phyloP scores from a whole-genome alignment of 202 grass and related monocot species.

The Carex sylvatica region DNA sequence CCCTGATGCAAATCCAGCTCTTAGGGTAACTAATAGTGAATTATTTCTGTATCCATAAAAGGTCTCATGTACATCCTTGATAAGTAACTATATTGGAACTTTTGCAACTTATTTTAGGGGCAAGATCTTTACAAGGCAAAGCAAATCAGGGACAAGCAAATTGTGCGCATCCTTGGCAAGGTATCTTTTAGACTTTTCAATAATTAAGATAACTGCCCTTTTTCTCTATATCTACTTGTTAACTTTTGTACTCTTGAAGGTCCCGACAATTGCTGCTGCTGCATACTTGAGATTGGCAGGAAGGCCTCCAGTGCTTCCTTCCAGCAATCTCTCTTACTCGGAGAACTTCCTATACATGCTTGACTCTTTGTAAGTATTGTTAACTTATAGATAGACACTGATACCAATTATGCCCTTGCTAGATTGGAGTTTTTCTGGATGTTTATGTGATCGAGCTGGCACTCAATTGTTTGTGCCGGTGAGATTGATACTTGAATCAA shows the following conservation, averaged over 20 bases:
- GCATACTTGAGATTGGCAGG: conserved; percentile 86
- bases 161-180: conserved; percentile 88
- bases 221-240: conserved; percentile 18
- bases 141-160: conserved; percentile 90
- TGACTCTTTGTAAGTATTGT: conserved; percentile 74
- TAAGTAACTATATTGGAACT: neutral
- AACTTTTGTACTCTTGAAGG: conserved; percentile 29
- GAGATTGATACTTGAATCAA: neutral
- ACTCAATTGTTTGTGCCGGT: neutral
- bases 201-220: neutral
- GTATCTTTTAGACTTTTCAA: conserved; percentile 32
- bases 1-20: conserved; percentile 96
- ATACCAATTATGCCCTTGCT: neutral
- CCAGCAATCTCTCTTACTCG: conserved; percentile 80
- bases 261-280: conserved; percentile 81
- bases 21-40: conserved; percentile 52
- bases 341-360: conserved; percentile 97
- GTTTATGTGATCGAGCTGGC: neutral
- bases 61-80: neutral
- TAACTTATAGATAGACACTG: neutral
- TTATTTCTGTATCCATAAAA: conserved; percentile 13
- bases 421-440: neutral
- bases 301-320: conserved; percentile 76
- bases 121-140: conserved; percentile 89
- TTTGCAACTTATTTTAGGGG: conserved; percentile 46